Evolutionary conservation across 768 basidiomycete species (phyloP).

Genomic region (Podaxis mareebaensis): DNA sequence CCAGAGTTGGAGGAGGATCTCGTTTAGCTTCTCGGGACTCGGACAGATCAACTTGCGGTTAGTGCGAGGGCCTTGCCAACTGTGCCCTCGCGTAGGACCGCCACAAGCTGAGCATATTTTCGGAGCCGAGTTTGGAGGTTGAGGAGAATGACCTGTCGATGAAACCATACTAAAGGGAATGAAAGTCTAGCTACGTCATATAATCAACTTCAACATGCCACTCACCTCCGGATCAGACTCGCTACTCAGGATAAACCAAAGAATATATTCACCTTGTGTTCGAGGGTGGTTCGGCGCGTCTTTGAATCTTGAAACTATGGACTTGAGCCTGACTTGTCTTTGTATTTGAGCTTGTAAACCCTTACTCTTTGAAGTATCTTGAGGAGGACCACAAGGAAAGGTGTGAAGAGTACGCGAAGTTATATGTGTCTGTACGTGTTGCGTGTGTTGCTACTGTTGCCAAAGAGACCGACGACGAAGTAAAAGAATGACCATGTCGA

Average conservation of each 20-base stretch:
- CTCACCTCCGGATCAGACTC: background rate
- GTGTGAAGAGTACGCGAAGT: background rate
- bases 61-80: background rate
- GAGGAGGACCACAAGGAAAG: constrained; percentile 1
- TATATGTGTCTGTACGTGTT: background rate
- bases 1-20: constrained; percentile 10
- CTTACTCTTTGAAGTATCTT: constrained; percentile 3
- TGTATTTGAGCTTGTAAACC: background rate
- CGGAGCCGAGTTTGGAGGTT: background rate
- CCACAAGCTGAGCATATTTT: constrained; percentile 3
- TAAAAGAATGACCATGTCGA: constrained; percentile 14
- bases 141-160: background rate
- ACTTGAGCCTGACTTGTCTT: background rate
- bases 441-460: background rate
- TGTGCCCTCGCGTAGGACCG: constrained; percentile 12
- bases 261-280: constrained; percentile 3
- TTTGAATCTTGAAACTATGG: background rate
- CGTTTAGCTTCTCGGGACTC: background rate
- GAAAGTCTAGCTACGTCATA: background rate
- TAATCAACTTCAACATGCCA: background rate
- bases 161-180: background rate
- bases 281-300: no score
- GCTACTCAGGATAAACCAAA: constrained; percentile 2
- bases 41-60: constrained; percentile 11
- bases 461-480: constrained; percentile 1